phyloP scores from a whole-genome alignment of 257 asterid species.

The Rauvolfia tetraphylla region DNA sequence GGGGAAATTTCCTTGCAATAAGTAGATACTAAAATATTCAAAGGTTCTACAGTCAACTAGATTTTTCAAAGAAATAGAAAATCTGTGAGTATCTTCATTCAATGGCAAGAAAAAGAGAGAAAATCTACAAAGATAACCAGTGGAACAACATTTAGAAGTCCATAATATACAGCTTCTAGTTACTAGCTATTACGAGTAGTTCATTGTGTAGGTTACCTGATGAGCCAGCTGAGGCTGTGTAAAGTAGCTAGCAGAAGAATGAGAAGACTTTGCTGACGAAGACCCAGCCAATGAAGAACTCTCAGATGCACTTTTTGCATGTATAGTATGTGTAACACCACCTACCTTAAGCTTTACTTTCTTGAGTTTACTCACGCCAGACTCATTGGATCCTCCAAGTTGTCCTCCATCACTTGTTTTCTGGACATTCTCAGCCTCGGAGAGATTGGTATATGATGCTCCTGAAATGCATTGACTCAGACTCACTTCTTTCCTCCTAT shows the following conservation, averaged over 20 bases:
- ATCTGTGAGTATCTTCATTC: neutral
- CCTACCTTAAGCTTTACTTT: constrained; percentile 81
- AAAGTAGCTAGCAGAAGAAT: constrained; percentile 30
- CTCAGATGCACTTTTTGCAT: constrained; percentile 39
- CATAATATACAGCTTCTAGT: neutral
- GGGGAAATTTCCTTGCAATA: neutral
- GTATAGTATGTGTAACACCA: constrained; percentile 68
- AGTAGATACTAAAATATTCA: neutral
- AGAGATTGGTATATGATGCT: constrained; percentile 32
- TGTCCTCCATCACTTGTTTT: constrained; percentile 29
- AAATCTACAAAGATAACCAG: neutral
- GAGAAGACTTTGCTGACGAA: constrained; percentile 38
- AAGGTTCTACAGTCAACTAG: neutral
- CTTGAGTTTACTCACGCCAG: constrained; percentile 39
- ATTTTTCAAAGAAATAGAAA: neutral
- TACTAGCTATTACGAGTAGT: neutral
- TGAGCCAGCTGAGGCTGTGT: constrained; percentile 26
- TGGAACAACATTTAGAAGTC: neutral
- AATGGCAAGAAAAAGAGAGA: neutral
- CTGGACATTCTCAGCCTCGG: constrained; percentile 34
- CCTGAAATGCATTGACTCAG: constrained; percentile 22
- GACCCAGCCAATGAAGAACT: constrained; percentile 51
- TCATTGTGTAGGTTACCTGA: constrained; percentile 31
- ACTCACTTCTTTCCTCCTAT: constrained; percentile 22
- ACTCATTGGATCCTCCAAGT: constrained; percentile 26